Evolutionary conservation across 169 alveolate species (phyloP), one percentile per base, ranked within the genome.

Genomic region (Plasmodium ovale): DNA sequence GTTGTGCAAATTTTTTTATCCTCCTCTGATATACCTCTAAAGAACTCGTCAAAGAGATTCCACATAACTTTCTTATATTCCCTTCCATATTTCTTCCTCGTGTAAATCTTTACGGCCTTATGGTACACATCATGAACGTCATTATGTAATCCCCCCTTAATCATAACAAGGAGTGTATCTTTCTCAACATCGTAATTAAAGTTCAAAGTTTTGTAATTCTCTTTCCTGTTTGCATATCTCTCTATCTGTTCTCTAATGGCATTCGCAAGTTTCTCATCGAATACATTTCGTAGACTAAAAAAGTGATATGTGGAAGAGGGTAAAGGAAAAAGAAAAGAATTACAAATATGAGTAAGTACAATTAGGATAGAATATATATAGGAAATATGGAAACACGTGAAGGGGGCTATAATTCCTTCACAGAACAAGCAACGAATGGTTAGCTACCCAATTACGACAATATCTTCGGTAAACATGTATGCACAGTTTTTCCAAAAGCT

Each of bases 361-460:
- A 2, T 12, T 2, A 53, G 6, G 19, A 53, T 19, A 21, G 5
- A 19, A 29, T n/a, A 53, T 54, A 1, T 5, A 54, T 21, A 47
- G 0, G 12, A 47, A 47, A 14, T 14, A 47, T 14, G 3, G 25
- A 47, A n/a, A 47, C 56, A 44, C 56, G 16, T 47, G n/a, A n/a
- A n/a, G n/a, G n/a, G n/a, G n/a, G 23, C 0, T 47, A 14, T 21
- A 47, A 1, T 54, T 54, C 35, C 35, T 16, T 54, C 1, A 14
- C 16, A 14, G 56, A 2, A 5, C 12, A 12, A 44, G n/a, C 16
- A 21, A 9, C 7, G 4, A 29, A 62, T 21, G 16, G 21, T 23
- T 59, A 59, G 0, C n/a, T 39, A 74, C 88, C 88, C 60, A 14
- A 74, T 60, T 23, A 74, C 60, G n/a, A 74, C 33, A 31, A 74